A percentile compares a stretch with the other conserved stretches of the same genome.
Conservation (phyloP, 2,329 filamentous ascomycete species). For the Calonectria henricotiae region DNA sequence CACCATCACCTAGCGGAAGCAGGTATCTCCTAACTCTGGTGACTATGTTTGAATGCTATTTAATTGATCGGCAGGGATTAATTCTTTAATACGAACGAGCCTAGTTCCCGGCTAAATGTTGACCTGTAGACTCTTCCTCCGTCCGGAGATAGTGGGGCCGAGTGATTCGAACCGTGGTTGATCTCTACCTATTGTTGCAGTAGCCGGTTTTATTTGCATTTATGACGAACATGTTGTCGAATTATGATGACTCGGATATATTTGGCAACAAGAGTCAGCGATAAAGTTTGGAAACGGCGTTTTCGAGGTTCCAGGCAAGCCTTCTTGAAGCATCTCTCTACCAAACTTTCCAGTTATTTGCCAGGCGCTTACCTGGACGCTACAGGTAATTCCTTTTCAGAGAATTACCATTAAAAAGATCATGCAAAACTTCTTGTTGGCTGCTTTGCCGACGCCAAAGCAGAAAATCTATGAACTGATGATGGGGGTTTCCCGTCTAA, state of each 20-base stretch:
- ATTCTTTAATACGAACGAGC: background rate
- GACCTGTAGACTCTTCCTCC: background rate
- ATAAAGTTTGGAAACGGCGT: background rate
- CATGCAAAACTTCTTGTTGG: too few species aligned
- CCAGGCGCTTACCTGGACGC: too few species aligned
- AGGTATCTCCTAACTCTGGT: too few species aligned
- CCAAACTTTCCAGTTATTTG: too few species aligned
- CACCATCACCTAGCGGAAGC: background rate
- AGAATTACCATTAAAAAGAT: too few species aligned
- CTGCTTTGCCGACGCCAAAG: too few species aligned
- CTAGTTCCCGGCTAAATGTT: background rate
- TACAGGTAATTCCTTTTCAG: too few species aligned
- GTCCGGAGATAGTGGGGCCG: background rate
- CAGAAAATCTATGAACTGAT: background rate
- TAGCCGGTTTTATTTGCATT: background rate
- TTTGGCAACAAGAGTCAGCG: too few species aligned
- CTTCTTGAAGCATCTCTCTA: too few species aligned
- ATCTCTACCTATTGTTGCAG: background rate
- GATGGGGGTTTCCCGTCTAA: background rate
- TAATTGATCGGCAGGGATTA: too few species aligned
- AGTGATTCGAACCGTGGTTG: background rate
- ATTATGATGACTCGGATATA: background rate
- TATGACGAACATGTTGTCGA: background rate
- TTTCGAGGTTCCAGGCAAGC: background rate
- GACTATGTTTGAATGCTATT: background rate